Percentiles rank a stretch among this genome's conserved stretches.
Evolutionary conservation across 768 basidiomycete species (phyloP).

Genomic region (Lepiota venenata): DNA sequence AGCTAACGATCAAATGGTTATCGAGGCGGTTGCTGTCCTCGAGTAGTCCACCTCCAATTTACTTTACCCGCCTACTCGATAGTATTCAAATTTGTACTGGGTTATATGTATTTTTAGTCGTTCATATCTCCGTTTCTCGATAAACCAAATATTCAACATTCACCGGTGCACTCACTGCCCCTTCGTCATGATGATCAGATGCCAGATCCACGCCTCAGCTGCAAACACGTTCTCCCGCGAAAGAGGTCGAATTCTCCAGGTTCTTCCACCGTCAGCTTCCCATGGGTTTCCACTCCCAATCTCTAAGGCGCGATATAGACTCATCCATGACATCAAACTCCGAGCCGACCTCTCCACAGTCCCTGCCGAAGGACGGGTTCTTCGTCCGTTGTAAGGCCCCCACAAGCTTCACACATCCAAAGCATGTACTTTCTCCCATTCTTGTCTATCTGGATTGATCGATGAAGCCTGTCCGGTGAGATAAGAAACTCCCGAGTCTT

Average conservation of each 20-base stretch:
- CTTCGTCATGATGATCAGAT: too few relatives aligned
- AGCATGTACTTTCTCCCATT: not conserved
- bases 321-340: not conserved
- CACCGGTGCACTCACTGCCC: too few relatives aligned
- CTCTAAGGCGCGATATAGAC: not conserved
- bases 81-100: too few relatives aligned
- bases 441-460: constrained; percentile 1
- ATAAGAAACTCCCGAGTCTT: not conserved
- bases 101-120: too few relatives aligned
- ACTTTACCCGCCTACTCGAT: too few relatives aligned
- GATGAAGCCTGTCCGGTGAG: not conserved
- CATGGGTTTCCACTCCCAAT: not conserved
- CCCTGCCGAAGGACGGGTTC: not conserved
- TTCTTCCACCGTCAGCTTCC: not conserved
- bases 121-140: too few relatives aligned
- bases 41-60: not conserved
- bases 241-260: too few relatives aligned
- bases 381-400: constrained; percentile 3
- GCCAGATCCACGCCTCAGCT: too few relatives aligned
- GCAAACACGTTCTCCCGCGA: too few relatives aligned
- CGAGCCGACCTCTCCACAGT: too few relatives aligned
- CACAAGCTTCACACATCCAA: not conserved
- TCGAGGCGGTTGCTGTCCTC: constrained; percentile 4
- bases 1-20: constrained; percentile 2
- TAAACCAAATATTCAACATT: too few relatives aligned